Evolutionary conservation across 805 yeast species (phyloP).

Genomic region (Saturnispora sanitii): DNA sequence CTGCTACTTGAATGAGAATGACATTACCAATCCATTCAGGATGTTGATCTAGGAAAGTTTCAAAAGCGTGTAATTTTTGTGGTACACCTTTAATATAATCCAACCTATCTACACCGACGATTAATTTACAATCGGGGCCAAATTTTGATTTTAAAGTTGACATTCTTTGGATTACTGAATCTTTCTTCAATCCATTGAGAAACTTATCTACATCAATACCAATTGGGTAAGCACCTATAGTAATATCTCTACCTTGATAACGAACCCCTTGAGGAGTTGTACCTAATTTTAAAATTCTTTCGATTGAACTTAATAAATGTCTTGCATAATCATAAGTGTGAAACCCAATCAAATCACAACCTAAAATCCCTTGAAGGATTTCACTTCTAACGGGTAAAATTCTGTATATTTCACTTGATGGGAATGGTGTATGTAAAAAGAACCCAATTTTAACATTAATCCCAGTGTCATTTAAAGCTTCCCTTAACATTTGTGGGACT

Average conservation of each 20-base stretch:
- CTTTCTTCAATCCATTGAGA: conserved; percentile 61
- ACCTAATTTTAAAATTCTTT: conserved; percentile 68
- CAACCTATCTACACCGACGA: conserved; percentile 93
- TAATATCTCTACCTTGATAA: conserved; percentile 63
- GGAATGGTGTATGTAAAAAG: conserved; percentile 96
- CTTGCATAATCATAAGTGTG: conserved; percentile 99
- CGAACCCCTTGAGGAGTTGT: conserved; percentile 89
- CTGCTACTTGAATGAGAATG: conserved; percentile 91
- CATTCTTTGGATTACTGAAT: conserved; percentile 57
- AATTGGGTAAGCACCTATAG: conserved; percentile 96
- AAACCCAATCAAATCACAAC: conserved; percentile 93
- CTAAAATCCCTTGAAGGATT: conserved; percentile 80
- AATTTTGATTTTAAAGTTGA: conserved; percentile 47
- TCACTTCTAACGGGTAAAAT: conserved; percentile 93
- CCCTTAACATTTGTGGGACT: conserved; percentile 77
- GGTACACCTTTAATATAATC: conserved; percentile 98
- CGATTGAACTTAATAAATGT: conserved; percentile 85
- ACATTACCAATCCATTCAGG: conserved; percentile 99
- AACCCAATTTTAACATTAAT: conserved; percentile 74
- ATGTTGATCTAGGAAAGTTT: conserved; percentile 80
- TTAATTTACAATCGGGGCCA: conserved; percentile 68
- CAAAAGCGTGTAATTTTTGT: conserved; percentile 92
- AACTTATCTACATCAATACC: conserved; percentile 95
- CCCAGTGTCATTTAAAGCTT: conserved; percentile 38
- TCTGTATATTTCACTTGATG: conserved; percentile 91